Conservation (phyloP, 169 alveolate species). For the Perkinsus marinus region DNA sequence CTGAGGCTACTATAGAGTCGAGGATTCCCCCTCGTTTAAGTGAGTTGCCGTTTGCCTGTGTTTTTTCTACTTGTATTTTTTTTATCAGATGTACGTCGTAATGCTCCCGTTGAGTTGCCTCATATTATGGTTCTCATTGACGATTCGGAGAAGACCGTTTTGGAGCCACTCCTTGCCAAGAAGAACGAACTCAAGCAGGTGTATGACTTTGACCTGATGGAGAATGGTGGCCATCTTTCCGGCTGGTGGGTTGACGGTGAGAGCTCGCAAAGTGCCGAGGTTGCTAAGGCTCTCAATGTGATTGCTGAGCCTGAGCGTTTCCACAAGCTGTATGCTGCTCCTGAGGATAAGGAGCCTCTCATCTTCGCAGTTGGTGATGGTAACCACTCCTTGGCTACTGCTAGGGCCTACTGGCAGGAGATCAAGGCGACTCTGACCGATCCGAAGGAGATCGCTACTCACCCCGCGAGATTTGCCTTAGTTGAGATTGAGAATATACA, state of each 20-base stretch:
- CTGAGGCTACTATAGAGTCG: not conserved
- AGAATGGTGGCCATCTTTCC: conserved; percentile 26
- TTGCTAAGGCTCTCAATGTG: conserved; percentile 8
- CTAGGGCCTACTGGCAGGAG: conserved; percentile 35
- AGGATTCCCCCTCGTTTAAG: not conserved
- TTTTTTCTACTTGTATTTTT: not conserved
- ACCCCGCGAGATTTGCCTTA: conserved; percentile 38
- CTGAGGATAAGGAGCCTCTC: conserved; percentile 7
- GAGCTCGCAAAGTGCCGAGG: conserved; percentile 3
- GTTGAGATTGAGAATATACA: conserved; percentile 40
- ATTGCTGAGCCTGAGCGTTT: conserved; percentile 8
- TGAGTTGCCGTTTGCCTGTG: conserved; percentile 9
- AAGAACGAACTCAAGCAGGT: not conserved
- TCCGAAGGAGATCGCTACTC: conserved; percentile 18
- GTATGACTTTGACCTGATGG: conserved; percentile 29
- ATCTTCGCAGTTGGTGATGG: conserved; percentile 44
- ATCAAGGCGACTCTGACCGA: conserved; percentile 9
- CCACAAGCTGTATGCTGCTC: not conserved
- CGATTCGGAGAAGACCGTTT: conserved; percentile 15
- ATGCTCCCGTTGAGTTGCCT: conserved; percentile 12
- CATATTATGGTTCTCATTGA: conserved; percentile 19
- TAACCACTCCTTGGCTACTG: conserved; percentile 45
- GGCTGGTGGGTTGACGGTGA: conserved; percentile 26
- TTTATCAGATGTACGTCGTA: not conserved
- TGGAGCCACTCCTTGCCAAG: conserved; percentile 8